Base-by-base conservation (phyloP, 176 grass and related monocot species). In the Panicum miliaceum region DNA sequence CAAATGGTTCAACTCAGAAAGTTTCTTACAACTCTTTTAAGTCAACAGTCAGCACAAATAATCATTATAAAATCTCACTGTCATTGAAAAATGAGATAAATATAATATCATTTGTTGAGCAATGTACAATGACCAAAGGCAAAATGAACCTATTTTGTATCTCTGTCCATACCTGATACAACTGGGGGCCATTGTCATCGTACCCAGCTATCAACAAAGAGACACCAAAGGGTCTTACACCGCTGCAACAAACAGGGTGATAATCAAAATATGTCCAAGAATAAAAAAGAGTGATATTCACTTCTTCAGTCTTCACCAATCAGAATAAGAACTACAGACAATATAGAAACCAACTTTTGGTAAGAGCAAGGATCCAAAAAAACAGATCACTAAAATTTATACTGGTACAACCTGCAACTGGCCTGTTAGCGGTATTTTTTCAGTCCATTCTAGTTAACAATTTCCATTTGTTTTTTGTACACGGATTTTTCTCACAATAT, bases 171-270 rank as follows among this genome's bases (percentile, higher is more conserved):
- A 92, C 88, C 90, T 95, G 86, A 75, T 92, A 95, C 56, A 95
- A 19, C 29, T 87, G 90, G 5, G 90, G 93, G 19, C 85, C 90
- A 84, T 89, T 90, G 60, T 92, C 90, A 63, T 95, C 93, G 78
- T 84, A 92, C 32, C 90, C 93, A 89, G 83, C 88, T 87, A 92
- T 87, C 61, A 92, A 68, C 64, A 95, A 77, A 73, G 90, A 95
- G 78, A 90, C 85, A 68, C 88, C 90, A 86, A 89, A 95, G 64
- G 93, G 90, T 63, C 90, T 88, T 83, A 92, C 90, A 88, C 90
- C 93, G 41, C 90, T 95, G 70, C 26, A 77, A 74, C 42, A 64
- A 18, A 82, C 22, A 69, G 73, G 27, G 12, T 20, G 3, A 38
- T 9, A 47, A 84, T 41, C 5, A 9, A 51, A 35, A 87, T 72